phyloP scores from a whole-genome alignment of 2,329 filamentous ascomycete genomes.

The Triangularia verruculosa region DNA sequence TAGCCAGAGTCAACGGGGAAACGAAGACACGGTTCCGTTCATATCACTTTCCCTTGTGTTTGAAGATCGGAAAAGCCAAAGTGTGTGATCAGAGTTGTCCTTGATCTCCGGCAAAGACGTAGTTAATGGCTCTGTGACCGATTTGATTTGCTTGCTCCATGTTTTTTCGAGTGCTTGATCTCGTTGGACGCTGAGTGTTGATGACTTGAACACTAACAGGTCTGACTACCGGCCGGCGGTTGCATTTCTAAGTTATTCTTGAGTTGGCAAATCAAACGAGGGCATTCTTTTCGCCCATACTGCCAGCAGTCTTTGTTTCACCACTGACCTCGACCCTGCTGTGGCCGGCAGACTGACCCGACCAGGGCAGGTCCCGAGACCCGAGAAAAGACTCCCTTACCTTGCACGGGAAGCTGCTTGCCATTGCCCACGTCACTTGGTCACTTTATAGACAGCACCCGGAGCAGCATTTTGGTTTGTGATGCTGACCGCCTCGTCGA shows the following conservation, averaged over 20 bases:
- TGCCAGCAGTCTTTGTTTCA: not conserved
- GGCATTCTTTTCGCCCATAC: not conserved
- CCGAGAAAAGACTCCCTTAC: not conserved
- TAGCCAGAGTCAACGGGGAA: not conserved
- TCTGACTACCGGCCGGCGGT: not conserved
- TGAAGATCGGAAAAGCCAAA: no score
- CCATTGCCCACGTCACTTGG: not conserved
- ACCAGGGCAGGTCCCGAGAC: not conserved
- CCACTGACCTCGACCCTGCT: not conserved
- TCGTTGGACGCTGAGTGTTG: not conserved
- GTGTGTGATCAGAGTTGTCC: no score
- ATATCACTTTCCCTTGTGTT: not conserved
- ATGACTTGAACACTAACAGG: not conserved
- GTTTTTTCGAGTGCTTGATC: not conserved
- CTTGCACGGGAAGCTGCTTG: not conserved
- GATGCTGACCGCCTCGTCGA: not conserved
- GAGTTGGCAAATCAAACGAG: not conserved
- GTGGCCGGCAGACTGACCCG: not conserved
- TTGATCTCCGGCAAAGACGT: not conserved
- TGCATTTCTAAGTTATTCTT: not conserved
- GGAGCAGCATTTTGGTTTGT: not conserved
- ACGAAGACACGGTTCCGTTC: not conserved
- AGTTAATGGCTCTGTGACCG: not conserved
- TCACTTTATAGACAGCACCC: not conserved
- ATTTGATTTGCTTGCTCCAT: not conserved